Percentiles rank a stretch among this genome's conserved stretches.
These are phyloP conservation scores for Helotiales sp. DNA, from an alignment of 2,329 filamentous ascomycete species.

Conservation along the genomic window DNA sequence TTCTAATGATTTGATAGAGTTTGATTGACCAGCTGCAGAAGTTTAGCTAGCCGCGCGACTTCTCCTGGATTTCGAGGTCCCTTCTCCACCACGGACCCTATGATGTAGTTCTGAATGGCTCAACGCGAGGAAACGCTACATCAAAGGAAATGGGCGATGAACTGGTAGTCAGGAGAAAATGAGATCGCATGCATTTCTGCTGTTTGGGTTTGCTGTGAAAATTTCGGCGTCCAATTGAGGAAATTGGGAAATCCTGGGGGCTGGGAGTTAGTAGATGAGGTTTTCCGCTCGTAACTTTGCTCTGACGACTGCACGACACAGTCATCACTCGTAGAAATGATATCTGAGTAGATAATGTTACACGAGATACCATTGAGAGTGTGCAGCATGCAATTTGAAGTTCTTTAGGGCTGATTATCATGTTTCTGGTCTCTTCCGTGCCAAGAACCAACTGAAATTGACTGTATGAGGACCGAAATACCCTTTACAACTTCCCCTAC, in stretches of 20 bases:
- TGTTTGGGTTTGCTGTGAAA: background rate
- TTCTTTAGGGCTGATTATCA: constrained; percentile 2
- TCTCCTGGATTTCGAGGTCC: background rate
- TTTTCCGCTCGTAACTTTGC: background rate
- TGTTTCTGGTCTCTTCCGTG: constrained; percentile 2
- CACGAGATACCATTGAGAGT: background rate
- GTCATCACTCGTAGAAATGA: constrained; percentile 15
- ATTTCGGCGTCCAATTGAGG: background rate
- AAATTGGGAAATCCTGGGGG: background rate
- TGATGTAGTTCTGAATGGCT: background rate
- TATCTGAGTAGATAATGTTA: background rate
- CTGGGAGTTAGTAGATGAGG: constrained; percentile 4
- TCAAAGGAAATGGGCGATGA: background rate
- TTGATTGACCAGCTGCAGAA: background rate
- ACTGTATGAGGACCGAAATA: constrained; percentile 1
- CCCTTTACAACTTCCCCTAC: background rate
- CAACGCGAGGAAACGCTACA: background rate
- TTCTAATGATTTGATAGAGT: background rate
- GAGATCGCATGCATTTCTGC: background rate
- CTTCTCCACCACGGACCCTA: background rate
- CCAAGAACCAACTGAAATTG: background rate
- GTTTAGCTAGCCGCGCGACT: background rate
- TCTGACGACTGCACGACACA: constrained; percentile 9
- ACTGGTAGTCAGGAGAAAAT: background rate
- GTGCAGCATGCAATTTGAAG: background rate